Evolutionary conservation across 352 stramenopile species (phyloP).

Genomic region (Pythium aquatile): DNA sequence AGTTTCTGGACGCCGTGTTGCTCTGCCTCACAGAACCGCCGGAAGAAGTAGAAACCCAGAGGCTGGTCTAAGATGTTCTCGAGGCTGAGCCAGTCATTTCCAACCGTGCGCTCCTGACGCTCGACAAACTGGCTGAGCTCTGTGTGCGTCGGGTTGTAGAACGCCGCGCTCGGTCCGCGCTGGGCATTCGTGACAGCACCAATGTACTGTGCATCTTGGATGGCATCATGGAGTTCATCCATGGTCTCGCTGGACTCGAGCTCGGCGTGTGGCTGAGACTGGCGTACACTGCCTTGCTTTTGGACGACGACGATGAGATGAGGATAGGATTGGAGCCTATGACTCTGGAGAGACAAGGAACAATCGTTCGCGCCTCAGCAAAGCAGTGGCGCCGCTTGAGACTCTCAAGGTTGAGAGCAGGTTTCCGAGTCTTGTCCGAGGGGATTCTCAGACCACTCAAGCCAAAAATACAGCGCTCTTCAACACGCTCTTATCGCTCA

Average conservation of each 20-base stretch:
- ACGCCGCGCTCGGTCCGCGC: slow-evolving; percentile 62
- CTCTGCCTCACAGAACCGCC: slow-evolving; percentile 69
- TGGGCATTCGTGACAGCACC: slow-evolving; percentile 76
- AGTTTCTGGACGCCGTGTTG: slow-evolving; percentile 62
- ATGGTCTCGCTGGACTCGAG: slow-evolving; percentile 40
- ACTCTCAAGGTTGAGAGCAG: not conserved
- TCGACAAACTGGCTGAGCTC: slow-evolving; percentile 70
- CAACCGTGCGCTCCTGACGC: slow-evolving; percentile 47
- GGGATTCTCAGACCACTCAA: not conserved
- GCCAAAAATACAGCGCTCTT: not conserved
- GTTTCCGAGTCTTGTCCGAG: slow-evolving; percentile 1
- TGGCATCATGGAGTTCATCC: slow-evolving; percentile 88
- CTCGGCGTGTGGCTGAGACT: not conserved
- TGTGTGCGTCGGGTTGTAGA: slow-evolving; percentile 63
- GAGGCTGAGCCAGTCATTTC: slow-evolving; percentile 57
- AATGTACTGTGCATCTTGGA: slow-evolving; percentile 90
- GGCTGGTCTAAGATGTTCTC: slow-evolving; percentile 76
- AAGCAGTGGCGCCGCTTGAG: not conserved
- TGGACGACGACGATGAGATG: not conserved
- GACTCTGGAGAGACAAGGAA: not conserved
- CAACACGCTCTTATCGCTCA: not conserved
- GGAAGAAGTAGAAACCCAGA: slow-evolving; percentile 82
- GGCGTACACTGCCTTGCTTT: not conserved
- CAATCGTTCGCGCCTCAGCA: not conserved
- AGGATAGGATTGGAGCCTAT: not conserved